Base-by-base conservation (phyloP, 2,329 filamentous ascomycete genomes). In the Fusarium nisikadoi region DNA sequence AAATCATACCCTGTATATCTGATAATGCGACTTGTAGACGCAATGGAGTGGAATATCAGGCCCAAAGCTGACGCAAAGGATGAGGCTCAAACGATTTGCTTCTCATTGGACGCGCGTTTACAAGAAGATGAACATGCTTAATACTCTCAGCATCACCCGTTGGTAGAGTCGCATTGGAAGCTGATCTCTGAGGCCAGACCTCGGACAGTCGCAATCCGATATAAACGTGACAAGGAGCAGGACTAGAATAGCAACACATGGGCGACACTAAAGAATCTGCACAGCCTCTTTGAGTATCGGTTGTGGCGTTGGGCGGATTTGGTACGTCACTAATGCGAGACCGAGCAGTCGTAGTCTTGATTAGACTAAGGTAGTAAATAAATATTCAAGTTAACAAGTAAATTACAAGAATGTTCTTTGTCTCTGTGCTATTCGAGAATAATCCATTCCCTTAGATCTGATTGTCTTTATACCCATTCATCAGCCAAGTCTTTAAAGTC, bases 211-310 rank as follows among this genome's bases (percentile, higher is more conserved):
- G 16, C 49, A 68, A 64, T 43, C 70, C 62, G 66, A 69, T 55
- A 31, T 43, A 20, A 38, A 45, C 27, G 25, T 16, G 46, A 58
- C 42, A 45, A 42, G 56, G 50, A 45, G 41, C 33, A 46, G 35
- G 59, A 71, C 70, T 14, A 57, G 62, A 68, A 73, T 62, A 71
- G 67, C 33, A 71, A 61, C 62, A 25, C 23, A 25, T 25, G 23
- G 23, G 23, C 23, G 23, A 25, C 23, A 23, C 46, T 25, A 41
- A 23, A 20, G 39, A 66, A 19, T 45, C 35, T 63, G 66, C 74
- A 75, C 73, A 74, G 74, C 74, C 74, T 66, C 72, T 60, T 53
- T 47, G 16, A 29, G 55, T 54, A 65, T 39, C 59, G 60, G 74
- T 55, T 72, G 70, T 76, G 68, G 74, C 74, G 72, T 75, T 56